Evolutionary conservation across 192 early-diverging fungal genomes (phyloP).

Genomic region (Coemansia sp.): DNA sequence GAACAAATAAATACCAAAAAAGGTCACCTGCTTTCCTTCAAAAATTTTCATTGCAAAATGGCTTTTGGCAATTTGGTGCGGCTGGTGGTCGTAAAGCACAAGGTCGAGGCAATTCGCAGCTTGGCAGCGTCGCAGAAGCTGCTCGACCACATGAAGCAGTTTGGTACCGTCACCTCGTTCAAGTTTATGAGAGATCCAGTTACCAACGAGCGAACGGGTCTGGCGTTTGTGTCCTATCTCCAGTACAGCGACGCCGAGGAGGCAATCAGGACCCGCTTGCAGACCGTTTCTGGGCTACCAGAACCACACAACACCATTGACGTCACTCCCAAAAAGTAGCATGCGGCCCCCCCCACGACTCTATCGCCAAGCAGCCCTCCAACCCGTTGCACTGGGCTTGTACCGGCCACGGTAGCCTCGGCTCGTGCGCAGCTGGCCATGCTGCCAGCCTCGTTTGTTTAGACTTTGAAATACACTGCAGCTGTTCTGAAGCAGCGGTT

Average conservation of each 20-base stretch:
- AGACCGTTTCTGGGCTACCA: constrained; percentile 4
- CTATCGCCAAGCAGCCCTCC: too few species aligned
- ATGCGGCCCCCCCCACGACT: too few species aligned
- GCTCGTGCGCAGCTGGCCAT: too few species aligned
- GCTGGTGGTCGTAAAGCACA: constrained; percentile 31
- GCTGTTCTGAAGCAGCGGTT: neutral
- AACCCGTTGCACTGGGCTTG: too few species aligned
- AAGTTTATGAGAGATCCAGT: constrained; percentile 33
- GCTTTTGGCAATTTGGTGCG: neutral
- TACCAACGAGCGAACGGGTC: constrained; percentile 32
- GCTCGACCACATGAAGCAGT: constrained; percentile 37
- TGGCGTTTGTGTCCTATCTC: constrained; percentile 30
- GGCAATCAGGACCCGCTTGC: constrained; percentile 9
- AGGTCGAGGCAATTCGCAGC: constrained; percentile 13
- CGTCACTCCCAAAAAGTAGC: too few species aligned
- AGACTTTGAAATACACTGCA: neutral
- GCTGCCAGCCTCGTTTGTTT: too few species aligned
- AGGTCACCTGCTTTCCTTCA: neutral
- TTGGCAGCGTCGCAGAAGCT: constrained; percentile 23
- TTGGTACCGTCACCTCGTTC: constrained; percentile 33
- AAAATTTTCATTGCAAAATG: too few species aligned
- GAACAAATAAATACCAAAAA: neutral
- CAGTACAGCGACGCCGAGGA: constrained; percentile 24
- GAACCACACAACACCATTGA: too few species aligned
- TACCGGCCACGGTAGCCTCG: too few species aligned